Evolutionary conservation across 225 moss, liverwort and hornwort species (phyloP).

Genomic region (Rhytidiadelphus loreus): DNA sequence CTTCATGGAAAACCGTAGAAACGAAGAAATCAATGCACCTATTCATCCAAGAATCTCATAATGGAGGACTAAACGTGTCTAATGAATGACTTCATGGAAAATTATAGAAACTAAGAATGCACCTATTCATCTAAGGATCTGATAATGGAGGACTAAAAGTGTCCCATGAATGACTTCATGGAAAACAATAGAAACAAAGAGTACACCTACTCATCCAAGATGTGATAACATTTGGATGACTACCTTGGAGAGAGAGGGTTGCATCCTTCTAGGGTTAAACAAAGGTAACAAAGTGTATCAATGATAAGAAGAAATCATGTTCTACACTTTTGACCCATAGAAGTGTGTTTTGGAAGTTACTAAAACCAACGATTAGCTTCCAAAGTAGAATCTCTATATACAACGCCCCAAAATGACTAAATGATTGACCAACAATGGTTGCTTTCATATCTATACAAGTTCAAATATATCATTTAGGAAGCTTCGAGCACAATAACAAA

Average conservation of each 20-base stretch:
- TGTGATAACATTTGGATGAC: not conserved
- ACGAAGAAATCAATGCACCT: not conserved
- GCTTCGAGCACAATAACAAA: not conserved
- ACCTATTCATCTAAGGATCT: too few relatives aligned
- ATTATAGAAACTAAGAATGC: not conserved
- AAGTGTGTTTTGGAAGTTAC: not conserved
- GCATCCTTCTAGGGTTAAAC: rapidly evolving
- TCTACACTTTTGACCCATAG: not conserved
- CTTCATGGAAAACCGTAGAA: not conserved
- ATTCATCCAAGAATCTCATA: not conserved
- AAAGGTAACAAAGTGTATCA: not conserved
- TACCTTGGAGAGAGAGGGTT: not conserved
- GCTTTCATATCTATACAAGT: not conserved
- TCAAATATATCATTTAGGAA: not conserved
- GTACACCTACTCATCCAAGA: too few relatives aligned
- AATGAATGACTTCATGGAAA: not conserved
- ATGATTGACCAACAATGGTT: not conserved
- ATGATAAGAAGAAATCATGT: not conserved
- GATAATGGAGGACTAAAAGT: too few relatives aligned
- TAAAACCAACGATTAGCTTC: not conserved
- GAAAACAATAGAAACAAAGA: too few relatives aligned
- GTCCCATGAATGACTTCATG: too few relatives aligned
- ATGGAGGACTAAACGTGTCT: not conserved
- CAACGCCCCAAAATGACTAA: rapidly evolving
- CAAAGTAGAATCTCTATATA: not conserved